Percentiles rank a stretch among this genome's conserved stretches.
These are phyloP conservation scores for Daedalea quercina DNA, from an alignment of 768 basidiomycete species.

Conservation along the genomic window DNA sequence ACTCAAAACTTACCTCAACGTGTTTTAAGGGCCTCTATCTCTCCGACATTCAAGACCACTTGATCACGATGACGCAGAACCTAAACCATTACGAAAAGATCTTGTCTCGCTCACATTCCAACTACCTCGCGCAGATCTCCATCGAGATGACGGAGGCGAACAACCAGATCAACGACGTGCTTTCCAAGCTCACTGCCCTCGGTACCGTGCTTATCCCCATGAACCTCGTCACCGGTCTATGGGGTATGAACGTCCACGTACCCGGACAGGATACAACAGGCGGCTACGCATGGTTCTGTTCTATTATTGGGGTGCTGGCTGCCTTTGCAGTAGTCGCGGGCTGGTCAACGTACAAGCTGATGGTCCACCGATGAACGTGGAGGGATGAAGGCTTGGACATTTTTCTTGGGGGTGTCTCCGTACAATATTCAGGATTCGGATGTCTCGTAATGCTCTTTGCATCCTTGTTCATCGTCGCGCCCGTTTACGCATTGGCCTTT, in stretches of 20 bases:
- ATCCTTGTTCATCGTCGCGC: too few species aligned
- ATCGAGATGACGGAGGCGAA: slow-evolving; percentile 99
- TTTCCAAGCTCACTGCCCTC: slow-evolving; percentile 93
- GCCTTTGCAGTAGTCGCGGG: slow-evolving; percentile 80
- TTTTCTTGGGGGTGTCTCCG: neutral
- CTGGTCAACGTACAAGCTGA: slow-evolving; percentile 72
- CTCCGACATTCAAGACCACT: slow-evolving; percentile 95
- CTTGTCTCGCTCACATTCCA: slow-evolving; percentile 95
- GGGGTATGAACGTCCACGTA: slow-evolving; percentile 99
- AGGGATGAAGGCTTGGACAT: too few species aligned
- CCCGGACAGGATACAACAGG: slow-evolving; percentile 69
- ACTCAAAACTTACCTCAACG: slow-evolving; percentile 3
- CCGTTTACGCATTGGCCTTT: too few species aligned
- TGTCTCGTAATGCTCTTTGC: too few species aligned
- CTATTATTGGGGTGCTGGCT: slow-evolving; percentile 75
- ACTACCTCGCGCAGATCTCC: slow-evolving; percentile 98
- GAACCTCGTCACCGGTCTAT: slow-evolving; percentile 94
- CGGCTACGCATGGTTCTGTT: slow-evolving; percentile 78
- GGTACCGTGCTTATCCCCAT: slow-evolving; percentile 97
- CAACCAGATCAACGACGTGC: slow-evolving; percentile 99
- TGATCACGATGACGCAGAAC: slow-evolving; percentile 99
- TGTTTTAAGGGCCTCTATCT: slow-evolving; percentile 76
- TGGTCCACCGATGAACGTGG: slow-evolving; percentile 32
- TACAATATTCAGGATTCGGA: too few species aligned
- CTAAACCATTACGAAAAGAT: slow-evolving; percentile 99